Evolutionary conservation across 2,329 filamentous ascomycete genomes (phyloP), one percentile per base, ranked within the genome.

Genomic region (Tolypocladium guangdongense): DNA sequence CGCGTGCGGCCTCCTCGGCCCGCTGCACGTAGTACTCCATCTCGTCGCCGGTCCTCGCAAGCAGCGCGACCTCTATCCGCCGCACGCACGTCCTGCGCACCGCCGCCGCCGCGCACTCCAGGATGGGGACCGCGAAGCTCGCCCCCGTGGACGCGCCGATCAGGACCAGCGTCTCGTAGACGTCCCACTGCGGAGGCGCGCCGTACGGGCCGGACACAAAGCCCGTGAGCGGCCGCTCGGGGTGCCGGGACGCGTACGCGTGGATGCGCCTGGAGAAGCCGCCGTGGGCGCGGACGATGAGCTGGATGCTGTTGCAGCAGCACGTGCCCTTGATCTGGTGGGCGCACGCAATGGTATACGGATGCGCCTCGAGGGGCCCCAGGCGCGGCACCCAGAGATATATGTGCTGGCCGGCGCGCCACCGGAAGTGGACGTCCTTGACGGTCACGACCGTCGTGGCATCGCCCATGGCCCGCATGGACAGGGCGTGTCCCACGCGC

Each of bases 81-180:
- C 74, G 75, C 8, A 74, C 75, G 58, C 81, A 84, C 12, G 71
- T 72, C 2, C 66, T 66, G 2, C 54, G 58, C 11, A 66, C 66
- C 0, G 68, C 63, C 35, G 71, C 69, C 1, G 81, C 70, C 2
- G 81, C 68, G 56, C 73, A 75, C 58, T 84, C 80, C 0, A 84
- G 68, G 3, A 84, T 79, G 0, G 81, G 80, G 7, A 84, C 65
- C 1, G 78, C 81, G 53, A 81, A 84, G 4, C 80, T 83, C 1
- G 80, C 77, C n/a, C 81, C 81, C 0, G 81, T 84, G 0, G 81
- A 84, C 0, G 81, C 81, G 0, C 80, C 81, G 43, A 84, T 77
- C 4, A 84, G 69, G 5, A 84, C 68, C 45, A 84, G 64, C 0
- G 79, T 81, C 64, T 84, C 81, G 62, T 78, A 84, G 0, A 77